A percentile compares a stretch with the other conserved stretches of the same genome.
Evolutionary conservation across 139 green algal species (phyloP).

Genomic region (Volvox reticuliferus): DNA sequence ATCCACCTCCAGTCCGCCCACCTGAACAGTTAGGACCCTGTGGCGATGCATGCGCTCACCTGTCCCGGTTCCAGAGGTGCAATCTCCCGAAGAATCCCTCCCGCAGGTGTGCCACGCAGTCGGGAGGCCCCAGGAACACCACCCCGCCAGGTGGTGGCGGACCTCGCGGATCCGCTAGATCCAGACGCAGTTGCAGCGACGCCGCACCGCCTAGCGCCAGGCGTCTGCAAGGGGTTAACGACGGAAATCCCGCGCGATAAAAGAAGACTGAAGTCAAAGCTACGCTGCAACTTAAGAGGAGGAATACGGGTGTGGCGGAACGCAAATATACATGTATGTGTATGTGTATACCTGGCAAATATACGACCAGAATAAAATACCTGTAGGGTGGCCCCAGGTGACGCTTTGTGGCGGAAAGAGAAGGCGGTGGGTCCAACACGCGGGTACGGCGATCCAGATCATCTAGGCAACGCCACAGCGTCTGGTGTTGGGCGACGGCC

Average conservation of each 20-base stretch:
- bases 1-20: no score
- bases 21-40: no score
- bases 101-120: not conserved
- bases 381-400: not conserved
- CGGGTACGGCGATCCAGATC: constrained; percentile 41
- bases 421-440: constrained; percentile 47
- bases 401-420: constrained; percentile 2
- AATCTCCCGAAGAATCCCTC: constrained; percentile 5
- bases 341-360: no score
- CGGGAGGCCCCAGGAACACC: constrained; percentile 32
- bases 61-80: constrained; percentile 30
- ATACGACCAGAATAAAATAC: no score
- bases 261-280: no score
- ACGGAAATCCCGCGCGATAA: no score
- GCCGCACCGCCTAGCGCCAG: constrained; percentile 41
- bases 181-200: constrained; percentile 48
- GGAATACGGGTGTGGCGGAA: no score
- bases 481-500: not conserved
- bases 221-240: not conserved
- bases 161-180: constrained; percentile 5
- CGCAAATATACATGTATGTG: no score
- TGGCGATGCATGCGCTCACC: not conserved
- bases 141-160: constrained; percentile 28
- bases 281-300: no score
- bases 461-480: constrained; percentile 49